Conservation (phyloP, 176 grass and related monocot genomes). For the Musa troglodytarum region DNA sequence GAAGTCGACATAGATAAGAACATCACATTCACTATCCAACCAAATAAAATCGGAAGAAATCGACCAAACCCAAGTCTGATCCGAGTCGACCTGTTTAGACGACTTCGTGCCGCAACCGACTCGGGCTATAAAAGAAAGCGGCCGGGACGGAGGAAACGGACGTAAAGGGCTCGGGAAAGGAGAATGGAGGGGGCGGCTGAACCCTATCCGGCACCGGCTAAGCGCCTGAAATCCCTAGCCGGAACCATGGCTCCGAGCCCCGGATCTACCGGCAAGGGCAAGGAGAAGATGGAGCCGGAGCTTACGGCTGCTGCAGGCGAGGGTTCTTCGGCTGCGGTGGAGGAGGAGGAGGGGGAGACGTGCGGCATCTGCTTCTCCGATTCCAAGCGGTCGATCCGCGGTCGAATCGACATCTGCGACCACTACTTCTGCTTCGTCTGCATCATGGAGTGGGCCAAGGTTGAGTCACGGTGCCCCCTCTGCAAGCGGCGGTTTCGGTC, state of each 20-base stretch:
- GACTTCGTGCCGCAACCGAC: too few relatives aligned
- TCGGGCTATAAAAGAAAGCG: too few relatives aligned
- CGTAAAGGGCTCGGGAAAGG: neutral
- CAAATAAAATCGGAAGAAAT: too few relatives aligned
- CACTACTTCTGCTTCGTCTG: slow-evolving; percentile 93
- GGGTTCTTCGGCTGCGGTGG: neutral
- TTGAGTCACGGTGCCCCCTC: slow-evolving; percentile 79
- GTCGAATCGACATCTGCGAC: slow-evolving; percentile 60
- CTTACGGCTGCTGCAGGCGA: slow-evolving; percentile 1
- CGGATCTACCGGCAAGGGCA: neutral
- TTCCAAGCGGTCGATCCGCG: slow-evolving; percentile 30
- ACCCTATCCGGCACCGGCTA: neutral
- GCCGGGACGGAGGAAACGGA: neutral
- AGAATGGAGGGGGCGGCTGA: neutral
- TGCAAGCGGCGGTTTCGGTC: slow-evolving; percentile 62
- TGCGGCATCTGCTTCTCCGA: slow-evolving; percentile 68
- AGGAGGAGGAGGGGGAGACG: slow-evolving; percentile 12
- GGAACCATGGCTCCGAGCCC: neutral
- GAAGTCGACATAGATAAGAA: too few relatives aligned
- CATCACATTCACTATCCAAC: too few relatives aligned
- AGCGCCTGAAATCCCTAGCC: slow-evolving; percentile 18
- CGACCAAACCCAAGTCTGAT: too few relatives aligned
- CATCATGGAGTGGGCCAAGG: slow-evolving; percentile 86
- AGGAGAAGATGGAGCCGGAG: slow-evolving; percentile 24
- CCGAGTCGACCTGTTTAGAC: too few relatives aligned